phyloP scores from a whole-genome alignment of 805 yeast genomes.

The Ascoidea asiatica region DNA sequence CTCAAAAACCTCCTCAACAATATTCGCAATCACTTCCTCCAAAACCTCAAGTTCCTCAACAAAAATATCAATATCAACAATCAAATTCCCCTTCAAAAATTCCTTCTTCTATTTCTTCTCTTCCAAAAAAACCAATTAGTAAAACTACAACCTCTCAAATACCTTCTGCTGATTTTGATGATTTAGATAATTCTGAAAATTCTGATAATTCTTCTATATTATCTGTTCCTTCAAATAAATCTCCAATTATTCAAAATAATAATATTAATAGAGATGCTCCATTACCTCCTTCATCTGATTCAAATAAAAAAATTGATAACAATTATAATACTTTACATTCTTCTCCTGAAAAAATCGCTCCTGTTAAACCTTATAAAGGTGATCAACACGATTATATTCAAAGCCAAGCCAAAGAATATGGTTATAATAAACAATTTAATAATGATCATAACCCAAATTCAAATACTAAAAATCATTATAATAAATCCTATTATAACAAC shows the following conservation, averaged over 20 bases:
- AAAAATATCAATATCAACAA: conserved; percentile 3
- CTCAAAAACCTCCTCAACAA: conserved; percentile 6
- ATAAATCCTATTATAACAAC: too few relatives aligned
- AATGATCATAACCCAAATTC: too few relatives aligned
- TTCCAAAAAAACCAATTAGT: neutral
- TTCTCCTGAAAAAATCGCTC: too few relatives aligned
- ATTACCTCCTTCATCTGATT: neutral
- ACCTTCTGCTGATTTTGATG: neutral
- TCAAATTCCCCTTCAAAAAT: conserved; percentile 4
- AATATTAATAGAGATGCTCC: neutral
- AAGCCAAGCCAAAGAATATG: neutral
- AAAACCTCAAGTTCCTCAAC: conserved; percentile 2
- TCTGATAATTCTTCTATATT: conserved; percentile 9
- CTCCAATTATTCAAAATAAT: neutral
- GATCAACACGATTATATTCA: too few relatives aligned
- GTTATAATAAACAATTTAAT: neutral
- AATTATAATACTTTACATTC: too few relatives aligned
- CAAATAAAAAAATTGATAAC: too few relatives aligned
- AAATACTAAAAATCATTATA: too few relatives aligned
- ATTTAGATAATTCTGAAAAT: conserved; percentile 1
- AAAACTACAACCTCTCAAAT: neutral
- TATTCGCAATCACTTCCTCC: conserved; percentile 6
- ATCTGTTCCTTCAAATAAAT: neutral
- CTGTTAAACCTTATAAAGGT: too few relatives aligned
- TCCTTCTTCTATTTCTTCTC: conserved; percentile 3